phyloP scores from a whole-genome alignment of 495 filamentous ascomycete genomes.

The Neurospora sp. region DNA sequence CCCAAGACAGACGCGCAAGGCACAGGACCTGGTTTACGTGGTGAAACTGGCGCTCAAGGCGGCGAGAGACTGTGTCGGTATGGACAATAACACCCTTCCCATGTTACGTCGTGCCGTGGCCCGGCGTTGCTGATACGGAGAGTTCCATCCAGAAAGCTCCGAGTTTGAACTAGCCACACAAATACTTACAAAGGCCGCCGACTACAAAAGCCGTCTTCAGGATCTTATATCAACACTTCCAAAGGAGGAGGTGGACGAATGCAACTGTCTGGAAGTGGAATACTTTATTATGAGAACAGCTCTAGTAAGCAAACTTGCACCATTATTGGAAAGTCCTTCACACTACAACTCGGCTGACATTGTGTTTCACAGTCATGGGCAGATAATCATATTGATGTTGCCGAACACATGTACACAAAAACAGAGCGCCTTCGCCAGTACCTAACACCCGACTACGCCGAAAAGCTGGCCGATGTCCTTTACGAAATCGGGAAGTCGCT shows the following conservation, averaged over 20 bases:
- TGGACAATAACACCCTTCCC: neutral
- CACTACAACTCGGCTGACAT: too few species aligned
- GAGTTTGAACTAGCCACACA: slow-evolving; percentile 47
- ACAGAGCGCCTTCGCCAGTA: slow-evolving; percentile 26
- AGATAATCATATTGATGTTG: slow-evolving; percentile 59
- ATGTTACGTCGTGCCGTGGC: neutral
- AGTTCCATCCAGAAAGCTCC: slow-evolving; percentile 30
- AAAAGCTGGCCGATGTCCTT: slow-evolving; percentile 60
- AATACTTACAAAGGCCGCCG: slow-evolving; percentile 53
- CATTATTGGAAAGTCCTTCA: too few species aligned
- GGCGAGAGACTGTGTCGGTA: slow-evolving; percentile 55
- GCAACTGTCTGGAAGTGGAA: slow-evolving; percentile 42
- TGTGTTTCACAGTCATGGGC: slow-evolving; percentile 62
- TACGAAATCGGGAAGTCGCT: slow-evolving; percentile 63
- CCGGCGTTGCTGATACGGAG: slow-evolving; percentile 1
- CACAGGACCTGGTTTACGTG: slow-evolving; percentile 41
- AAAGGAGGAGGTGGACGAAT: slow-evolving; percentile 22
- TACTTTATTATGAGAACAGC: slow-evolving; percentile 62
- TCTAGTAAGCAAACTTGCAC: too few species aligned
- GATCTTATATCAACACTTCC: slow-evolving; percentile 18
- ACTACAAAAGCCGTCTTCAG: slow-evolving; percentile 49
- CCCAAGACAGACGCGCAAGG: slow-evolving; percentile 16
- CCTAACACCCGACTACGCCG: slow-evolving; percentile 43
- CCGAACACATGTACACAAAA: slow-evolving; percentile 67
- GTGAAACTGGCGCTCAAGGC: slow-evolving; percentile 60